Base-by-base conservation (phyloP, 2,329 filamentous ascomycete genomes). In the Xylaria polymorpha region DNA sequence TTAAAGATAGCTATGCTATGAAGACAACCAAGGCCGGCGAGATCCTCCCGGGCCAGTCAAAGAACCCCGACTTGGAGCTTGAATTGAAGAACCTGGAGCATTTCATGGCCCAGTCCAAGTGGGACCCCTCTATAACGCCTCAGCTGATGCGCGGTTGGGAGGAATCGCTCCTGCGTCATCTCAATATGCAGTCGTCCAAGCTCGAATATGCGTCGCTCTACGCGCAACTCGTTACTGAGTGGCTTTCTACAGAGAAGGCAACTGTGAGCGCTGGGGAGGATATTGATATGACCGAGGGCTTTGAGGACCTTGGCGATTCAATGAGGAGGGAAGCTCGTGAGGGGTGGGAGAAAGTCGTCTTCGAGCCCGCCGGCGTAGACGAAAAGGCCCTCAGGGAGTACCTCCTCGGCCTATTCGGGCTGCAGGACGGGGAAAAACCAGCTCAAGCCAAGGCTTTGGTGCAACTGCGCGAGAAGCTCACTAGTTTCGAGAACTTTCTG, bases 181-280 rank as follows among this genome's bases (percentile, higher is more conserved):
- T 85, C 14, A 74, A 83, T 22, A 79, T 76, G 44, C 81, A 83
- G 61, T 82, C 81, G 7, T 78, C 81, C 18, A 83, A 81, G 69
- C 84, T 82, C 63, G 74, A 81, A 61, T 84, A 82, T 55, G 83
- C 84, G 0, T 80, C 81, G 9, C 77, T 85, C 2, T 85, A 85
- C 51, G 83, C 81, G 2, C 77, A 82, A 57, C 78, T 85, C 4
- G 83, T 84, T n/a, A 84, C 80, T 0, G 84, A 85, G 69, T 85
- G 83, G 83, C 76, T 85, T 0, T 80, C 79, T 0, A 73, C 76
- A 0, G 77, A 77, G 68, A 77, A 71, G 25, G 71, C 60, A 51
- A 72, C 48, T 67, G 75, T 22, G 7, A 41, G 20, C 12, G 67
- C 59, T 4, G 65, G 66, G 7, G 61, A 51, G 4, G 71, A 75